Evolutionary conservation across 2,329 filamentous ascomycete genomes (phyloP).

Genomic region (Xylaria sp.): DNA sequence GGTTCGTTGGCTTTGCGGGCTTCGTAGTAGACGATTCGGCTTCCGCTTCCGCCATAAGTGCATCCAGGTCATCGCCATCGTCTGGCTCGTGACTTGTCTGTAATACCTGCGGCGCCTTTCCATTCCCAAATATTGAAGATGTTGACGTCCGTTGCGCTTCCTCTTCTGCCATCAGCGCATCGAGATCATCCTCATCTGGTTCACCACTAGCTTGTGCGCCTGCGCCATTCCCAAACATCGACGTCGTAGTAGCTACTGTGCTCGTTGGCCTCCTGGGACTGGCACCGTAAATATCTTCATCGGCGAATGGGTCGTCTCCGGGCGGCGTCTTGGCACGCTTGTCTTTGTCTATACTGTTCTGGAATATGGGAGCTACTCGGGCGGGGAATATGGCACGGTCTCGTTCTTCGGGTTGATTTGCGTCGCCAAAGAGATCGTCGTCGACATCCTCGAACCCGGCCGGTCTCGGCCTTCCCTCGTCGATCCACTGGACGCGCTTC

Average conservation of each 20-base stretch:
- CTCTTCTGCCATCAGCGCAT: constrained; percentile 65
- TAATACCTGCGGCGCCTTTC: constrained; percentile 23
- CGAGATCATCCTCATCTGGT: constrained; percentile 58
- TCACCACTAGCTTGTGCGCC: constrained; percentile 35
- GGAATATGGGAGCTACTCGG: constrained; percentile 55
- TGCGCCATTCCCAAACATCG: constrained; percentile 43
- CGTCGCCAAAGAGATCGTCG: constrained; percentile 47
- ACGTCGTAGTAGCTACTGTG: constrained; percentile 39
- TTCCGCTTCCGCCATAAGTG: constrained; percentile 52
- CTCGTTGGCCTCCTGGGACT: constrained; percentile 56
- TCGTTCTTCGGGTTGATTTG: constrained; percentile 44
- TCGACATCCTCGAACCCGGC: constrained; percentile 43
- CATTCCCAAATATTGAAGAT: constrained; percentile 38
- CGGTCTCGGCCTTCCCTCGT: constrained; percentile 72
- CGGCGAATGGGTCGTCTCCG: constrained; percentile 53
- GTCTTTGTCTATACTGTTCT: constrained; percentile 46
- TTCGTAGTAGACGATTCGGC: constrained; percentile 12
- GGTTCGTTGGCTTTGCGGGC: not conserved
- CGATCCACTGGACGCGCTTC: constrained; percentile 84
- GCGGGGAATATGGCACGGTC: constrained; percentile 48
- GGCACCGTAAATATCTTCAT: constrained; percentile 67
- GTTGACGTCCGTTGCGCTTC: constrained; percentile 47
- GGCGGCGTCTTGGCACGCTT: constrained; percentile 50
- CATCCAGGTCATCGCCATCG: constrained; percentile 57
- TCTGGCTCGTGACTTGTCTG: constrained; percentile 43